Percentiles rank a stretch among this genome's conserved stretches.
phyloP scores from a whole-genome alignment of 108 stramenopile genomes.

The Mayamaea pseudoterrestris region DNA sequence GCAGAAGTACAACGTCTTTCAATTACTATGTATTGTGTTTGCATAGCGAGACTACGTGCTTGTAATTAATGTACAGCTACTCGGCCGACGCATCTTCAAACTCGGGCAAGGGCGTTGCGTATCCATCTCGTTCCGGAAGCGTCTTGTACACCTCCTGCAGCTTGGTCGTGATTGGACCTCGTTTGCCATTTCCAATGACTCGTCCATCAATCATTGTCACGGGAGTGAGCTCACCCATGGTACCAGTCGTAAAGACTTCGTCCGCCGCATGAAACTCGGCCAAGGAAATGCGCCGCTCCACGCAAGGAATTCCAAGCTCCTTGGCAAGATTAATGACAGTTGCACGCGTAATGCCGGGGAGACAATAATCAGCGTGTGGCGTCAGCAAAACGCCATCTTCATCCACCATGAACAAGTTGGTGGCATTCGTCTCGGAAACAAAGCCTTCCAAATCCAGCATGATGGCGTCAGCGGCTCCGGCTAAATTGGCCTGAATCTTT shows the following conservation, averaged over 20 bases:
- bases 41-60: too few species aligned
- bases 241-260: slow-evolving; percentile 89
- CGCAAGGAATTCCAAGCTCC: slow-evolving; percentile 53
- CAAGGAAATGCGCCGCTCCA: slow-evolving; percentile 59
- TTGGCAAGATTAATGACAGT: slow-evolving; percentile 55
- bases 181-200: slow-evolving; percentile 42
- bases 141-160: slow-evolving; percentile 67
- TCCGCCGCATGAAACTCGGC: slow-evolving; percentile 82
- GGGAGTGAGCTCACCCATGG: slow-evolving; percentile 90
- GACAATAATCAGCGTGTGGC: slow-evolving; percentile 77
- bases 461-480: slow-evolving; percentile 79
- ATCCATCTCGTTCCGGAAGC: slow-evolving; percentile 38
- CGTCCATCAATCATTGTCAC: slow-evolving; percentile 86
- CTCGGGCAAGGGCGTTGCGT: slow-evolving; percentile 33
- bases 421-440: slow-evolving; percentile 87
- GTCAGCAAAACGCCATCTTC: slow-evolving; percentile 65
- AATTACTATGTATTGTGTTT: too few species aligned
- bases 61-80: too few species aligned
- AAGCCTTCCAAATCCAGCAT: slow-evolving; percentile 89
- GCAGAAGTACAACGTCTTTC: too few species aligned
- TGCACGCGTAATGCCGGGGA: slow-evolving; percentile 80
- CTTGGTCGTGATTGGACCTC: slow-evolving; percentile 51
- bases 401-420: slow-evolving; percentile 87
- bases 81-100: too few species aligned
- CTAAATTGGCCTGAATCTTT: slow-evolving; percentile 90